Evolutionary conservation across 257 asterid species (phyloP).

Genomic region (Echites panduratus): DNA sequence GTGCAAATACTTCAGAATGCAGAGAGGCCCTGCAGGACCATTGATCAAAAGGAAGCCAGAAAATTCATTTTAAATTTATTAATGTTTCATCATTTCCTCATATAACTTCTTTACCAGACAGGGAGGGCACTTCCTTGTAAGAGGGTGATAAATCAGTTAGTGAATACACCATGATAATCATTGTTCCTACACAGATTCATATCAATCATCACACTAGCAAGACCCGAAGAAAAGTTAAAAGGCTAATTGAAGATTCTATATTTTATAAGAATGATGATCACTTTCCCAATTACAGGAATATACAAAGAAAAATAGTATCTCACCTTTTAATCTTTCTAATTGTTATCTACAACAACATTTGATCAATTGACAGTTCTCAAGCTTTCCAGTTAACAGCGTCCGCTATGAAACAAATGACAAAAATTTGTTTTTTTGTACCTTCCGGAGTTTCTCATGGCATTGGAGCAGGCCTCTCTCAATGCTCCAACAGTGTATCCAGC

Average conservation of each 20-base stretch:
- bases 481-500: not conserved
- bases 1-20: too few species aligned
- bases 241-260: not conserved
- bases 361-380: constrained; percentile 15
- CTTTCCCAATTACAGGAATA: constrained; percentile 9
- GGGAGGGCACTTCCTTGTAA: too few species aligned
- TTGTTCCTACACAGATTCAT: too few species aligned
- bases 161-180: too few species aligned
- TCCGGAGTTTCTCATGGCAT: not conserved
- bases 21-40: too few species aligned
- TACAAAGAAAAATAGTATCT: constrained; percentile 20
- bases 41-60: too few species aligned
- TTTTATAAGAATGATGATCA: not conserved
- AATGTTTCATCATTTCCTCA: too few species aligned
- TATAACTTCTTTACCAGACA: too few species aligned
- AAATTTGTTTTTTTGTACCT: constrained; percentile 16
- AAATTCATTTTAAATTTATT: too few species aligned
- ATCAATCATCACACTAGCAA: not conserved
- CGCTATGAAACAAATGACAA: constrained; percentile 17
- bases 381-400: constrained; percentile 13
- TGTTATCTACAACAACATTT: constrained; percentile 22
- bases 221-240: not conserved
- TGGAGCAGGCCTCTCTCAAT: not conserved
- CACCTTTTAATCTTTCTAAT: constrained; percentile 11
- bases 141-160: too few species aligned